Evolutionary conservation across 768 basidiomycete species (phyloP).

Genomic region (Crucibulum laeve): DNA sequence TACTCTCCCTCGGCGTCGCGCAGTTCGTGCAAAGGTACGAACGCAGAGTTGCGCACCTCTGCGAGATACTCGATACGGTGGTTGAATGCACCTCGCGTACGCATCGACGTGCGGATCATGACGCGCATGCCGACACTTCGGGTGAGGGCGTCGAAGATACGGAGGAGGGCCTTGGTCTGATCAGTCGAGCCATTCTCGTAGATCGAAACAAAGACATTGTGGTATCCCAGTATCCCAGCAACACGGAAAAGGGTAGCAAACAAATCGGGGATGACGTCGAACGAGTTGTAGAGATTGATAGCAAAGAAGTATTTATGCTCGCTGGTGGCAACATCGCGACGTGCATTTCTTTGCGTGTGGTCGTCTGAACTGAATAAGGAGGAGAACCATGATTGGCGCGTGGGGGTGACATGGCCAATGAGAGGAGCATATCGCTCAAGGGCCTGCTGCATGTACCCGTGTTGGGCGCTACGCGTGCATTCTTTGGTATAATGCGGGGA

Average conservation of each 20-base stretch:
- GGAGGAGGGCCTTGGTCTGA: constrained; percentile 94
- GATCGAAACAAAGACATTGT: constrained; percentile 97
- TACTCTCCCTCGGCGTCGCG: constrained; percentile 89
- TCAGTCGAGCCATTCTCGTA: constrained; percentile 99
- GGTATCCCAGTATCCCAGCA: constrained; percentile 88
- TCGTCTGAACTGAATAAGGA: constrained; percentile 42
- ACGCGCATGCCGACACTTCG: constrained; percentile 88
- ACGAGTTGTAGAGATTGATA: constrained; percentile 99
- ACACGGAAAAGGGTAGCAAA: constrained; percentile 96
- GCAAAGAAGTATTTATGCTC: constrained; percentile 99
- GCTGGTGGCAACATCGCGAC: constrained; percentile 35
- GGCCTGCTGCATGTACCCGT: constrained; percentile 81
- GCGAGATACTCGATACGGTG: constrained; percentile 99
- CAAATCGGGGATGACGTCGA: constrained; percentile 96
- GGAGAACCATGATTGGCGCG: constrained; percentile 57
- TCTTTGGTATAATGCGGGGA: constrained; percentile 91
- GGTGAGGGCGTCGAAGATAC: constrained; percentile 92
- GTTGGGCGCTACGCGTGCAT: constrained; percentile 83
- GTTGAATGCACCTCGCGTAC: constrained; percentile 93
- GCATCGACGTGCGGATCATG: constrained; percentile 88
- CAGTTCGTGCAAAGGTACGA: constrained; percentile 92
- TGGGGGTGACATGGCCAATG: constrained; percentile 68
- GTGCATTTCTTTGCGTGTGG: constrained; percentile 31
- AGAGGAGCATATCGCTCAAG: constrained; percentile 81
- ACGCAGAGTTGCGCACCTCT: constrained; percentile 98